These are phyloP conservation scores for Geotrichum carabidarum DNA, from an alignment of 1,139 yeast species.

Conservation along the genomic window DNA sequence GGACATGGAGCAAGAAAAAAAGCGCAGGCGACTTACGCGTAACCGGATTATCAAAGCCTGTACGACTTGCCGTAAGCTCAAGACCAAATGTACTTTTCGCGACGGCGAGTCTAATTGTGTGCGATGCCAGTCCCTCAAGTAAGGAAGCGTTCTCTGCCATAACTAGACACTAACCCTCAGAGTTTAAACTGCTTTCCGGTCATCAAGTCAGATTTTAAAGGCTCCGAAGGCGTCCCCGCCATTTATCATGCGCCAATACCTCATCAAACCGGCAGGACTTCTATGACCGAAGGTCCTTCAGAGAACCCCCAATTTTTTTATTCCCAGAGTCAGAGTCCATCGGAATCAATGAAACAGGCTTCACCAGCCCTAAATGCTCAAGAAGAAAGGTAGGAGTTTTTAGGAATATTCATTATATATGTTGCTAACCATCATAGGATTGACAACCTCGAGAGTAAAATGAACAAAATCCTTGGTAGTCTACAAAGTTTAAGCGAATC, in stretches of 20 bases:
- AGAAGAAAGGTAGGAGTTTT: neutral
- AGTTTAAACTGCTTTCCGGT: no score
- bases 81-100: constrained; percentile 14
- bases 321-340: no score
- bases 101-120: constrained; percentile 2
- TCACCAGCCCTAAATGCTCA: no score
- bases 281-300: no score
- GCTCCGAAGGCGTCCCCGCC: no score
- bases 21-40: constrained; percentile 12
- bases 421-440: neutral
- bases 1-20: neutral
- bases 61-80: constrained; percentile 12
- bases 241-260: no score
- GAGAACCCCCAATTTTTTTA: no score
- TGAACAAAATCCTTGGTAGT: constrained; percentile 7
- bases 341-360: no score
- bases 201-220: no score
- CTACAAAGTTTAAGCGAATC: constrained; percentile 10
- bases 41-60: constrained; percentile 16
- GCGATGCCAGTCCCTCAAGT: constrained; percentile 12
- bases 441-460: constrained; percentile 5
- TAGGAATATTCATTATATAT: neutral
- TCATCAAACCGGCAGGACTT: no score
- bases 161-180: no score
- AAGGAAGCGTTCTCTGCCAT: neutral